Evolutionary conservation across 1,284 basidiomycete genomes (phyloP).

Genomic region (Austropuccinia psidii): DNA sequence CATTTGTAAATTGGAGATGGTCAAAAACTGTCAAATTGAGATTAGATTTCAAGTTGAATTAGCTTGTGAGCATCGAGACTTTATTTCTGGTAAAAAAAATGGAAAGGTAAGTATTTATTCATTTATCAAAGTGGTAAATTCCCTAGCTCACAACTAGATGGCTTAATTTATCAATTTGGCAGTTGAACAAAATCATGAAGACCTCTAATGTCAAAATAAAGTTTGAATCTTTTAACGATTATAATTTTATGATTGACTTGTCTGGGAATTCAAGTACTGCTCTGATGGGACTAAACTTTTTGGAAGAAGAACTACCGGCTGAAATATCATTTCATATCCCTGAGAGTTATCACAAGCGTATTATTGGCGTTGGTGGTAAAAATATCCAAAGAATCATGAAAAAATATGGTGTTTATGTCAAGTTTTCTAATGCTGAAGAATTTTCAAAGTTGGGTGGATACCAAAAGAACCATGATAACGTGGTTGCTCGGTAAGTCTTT

Average conservation of each 20-base stretch:
- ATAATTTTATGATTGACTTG: constrained; percentile 94
- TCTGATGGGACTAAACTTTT: constrained; percentile 74
- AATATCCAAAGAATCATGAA: constrained; percentile 99
- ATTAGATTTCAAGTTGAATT: constrained; percentile 98
- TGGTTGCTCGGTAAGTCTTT: constrained; percentile 62
- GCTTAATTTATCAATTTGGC: neutral
- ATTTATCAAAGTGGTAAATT: neutral
- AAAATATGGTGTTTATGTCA: constrained; percentile 98
- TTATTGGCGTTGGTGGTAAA: constrained; percentile 95
- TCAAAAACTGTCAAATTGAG: constrained; percentile 83
- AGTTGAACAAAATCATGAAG: constrained; percentile 92
- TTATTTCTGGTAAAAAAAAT: constrained; percentile 96
- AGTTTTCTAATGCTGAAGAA: constrained; percentile 97
- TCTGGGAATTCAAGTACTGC: constrained; percentile 63
- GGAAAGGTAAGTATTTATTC: constrained; percentile 58
- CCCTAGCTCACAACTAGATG: neutral
- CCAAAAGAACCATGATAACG: constrained; percentile 96
- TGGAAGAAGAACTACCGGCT: constrained; percentile 96
- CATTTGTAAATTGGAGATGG: constrained; percentile 44
- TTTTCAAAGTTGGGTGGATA: constrained; percentile 91
- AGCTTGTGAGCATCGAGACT: constrained; percentile 94
- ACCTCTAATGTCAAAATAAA: constrained; percentile 94
- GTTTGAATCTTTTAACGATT: constrained; percentile 97
- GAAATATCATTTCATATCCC: constrained; percentile 99
- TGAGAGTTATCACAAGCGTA: constrained; percentile 96